These are phyloP conservation scores for Pseudophaeomoniella oleicola DNA, from an alignment of 2,329 filamentous ascomycete species.

Conservation along the genomic window DNA sequence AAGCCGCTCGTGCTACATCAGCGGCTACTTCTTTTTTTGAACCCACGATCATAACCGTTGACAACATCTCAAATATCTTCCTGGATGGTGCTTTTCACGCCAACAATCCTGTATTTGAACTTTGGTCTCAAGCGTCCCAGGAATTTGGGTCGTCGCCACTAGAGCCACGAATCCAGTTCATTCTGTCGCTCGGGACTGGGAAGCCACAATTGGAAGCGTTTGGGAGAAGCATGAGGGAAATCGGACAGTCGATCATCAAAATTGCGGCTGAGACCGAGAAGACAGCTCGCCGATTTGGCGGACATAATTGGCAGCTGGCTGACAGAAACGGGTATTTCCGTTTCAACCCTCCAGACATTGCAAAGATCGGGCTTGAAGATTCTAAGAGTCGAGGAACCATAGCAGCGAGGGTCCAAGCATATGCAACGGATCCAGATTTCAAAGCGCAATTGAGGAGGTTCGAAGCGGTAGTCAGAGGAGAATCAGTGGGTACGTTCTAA, in stretches of 20 bases:
- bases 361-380: too few relatives aligned
- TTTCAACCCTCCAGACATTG: too few relatives aligned
- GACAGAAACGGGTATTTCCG: too few relatives aligned
- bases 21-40: slow-evolving; percentile 27
- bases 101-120: slow-evolving; percentile 32
- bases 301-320: too few relatives aligned
- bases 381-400: too few relatives aligned
- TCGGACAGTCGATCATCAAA: slow-evolving; percentile 14
- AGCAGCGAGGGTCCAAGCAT: too few relatives aligned
- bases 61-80: slow-evolving; percentile 16
- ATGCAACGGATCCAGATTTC: too few relatives aligned
- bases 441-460: too few relatives aligned
- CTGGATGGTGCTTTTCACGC: slow-evolving; percentile 27
- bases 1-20: slow-evolving; percentile 29
- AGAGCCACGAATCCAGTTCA: slow-evolving; percentile 17
- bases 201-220: slow-evolving; percentile 16
- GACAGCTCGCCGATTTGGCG: too few relatives aligned
- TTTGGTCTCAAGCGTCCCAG: slow-evolving; percentile 25
- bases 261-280: slow-evolving; percentile 25
- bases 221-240: slow-evolving; percentile 13
- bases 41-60: slow-evolving; percentile 22
- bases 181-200: slow-evolving; percentile 28
- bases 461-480: too few relatives aligned
- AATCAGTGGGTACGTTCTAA: too few relatives aligned
- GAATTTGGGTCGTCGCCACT: slow-evolving; percentile 18